These are phyloP conservation scores for Globisporangium acanthophoron DNA, from an alignment of 352 stramenopile species.

Conservation along the genomic window DNA sequence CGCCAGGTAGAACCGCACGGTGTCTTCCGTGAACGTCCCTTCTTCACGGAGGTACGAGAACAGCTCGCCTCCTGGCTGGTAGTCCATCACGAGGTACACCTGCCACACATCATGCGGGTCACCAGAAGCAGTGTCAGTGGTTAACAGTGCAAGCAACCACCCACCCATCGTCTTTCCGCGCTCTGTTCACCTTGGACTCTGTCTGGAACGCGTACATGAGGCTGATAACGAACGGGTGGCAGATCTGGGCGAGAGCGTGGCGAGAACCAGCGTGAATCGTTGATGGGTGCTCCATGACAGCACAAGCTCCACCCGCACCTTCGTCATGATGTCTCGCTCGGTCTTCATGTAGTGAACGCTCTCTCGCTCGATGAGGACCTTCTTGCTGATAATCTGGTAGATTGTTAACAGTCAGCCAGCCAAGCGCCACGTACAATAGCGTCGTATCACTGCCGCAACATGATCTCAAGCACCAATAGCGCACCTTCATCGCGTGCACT, in stretches of 20 bases:
- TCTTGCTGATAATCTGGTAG: constrained; percentile 80
- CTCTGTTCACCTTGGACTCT: constrained; percentile 56
- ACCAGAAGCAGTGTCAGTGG: neutral
- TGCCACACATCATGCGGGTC: constrained; percentile 9
- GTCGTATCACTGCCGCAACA: neutral
- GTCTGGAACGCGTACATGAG: constrained; percentile 79
- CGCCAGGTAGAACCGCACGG: constrained; percentile 69
- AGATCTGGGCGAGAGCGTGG: constrained; percentile 30
- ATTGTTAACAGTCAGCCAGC: neutral
- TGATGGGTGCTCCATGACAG: neutral
- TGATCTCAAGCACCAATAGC: neutral
- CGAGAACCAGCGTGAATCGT: neutral
- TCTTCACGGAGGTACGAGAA: constrained; percentile 68
- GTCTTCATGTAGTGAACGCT: constrained; percentile 77
- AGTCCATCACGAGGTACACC: constrained; percentile 78
- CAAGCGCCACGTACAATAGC: neutral
- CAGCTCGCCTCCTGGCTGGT: constrained; percentile 73
- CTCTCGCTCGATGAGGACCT: constrained; percentile 73
- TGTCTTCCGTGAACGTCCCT: constrained; percentile 69
- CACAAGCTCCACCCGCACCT: constrained; percentile 19
- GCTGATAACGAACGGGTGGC: constrained; percentile 77
- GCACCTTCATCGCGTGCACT: constrained; percentile 81
- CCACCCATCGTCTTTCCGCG: no score
- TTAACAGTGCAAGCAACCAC: neutral
- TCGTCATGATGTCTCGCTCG: constrained; percentile 84